These are phyloP conservation scores for Senecio squalidus DNA, from an alignment of 140 eudicot species.

Conservation along the genomic window DNA sequence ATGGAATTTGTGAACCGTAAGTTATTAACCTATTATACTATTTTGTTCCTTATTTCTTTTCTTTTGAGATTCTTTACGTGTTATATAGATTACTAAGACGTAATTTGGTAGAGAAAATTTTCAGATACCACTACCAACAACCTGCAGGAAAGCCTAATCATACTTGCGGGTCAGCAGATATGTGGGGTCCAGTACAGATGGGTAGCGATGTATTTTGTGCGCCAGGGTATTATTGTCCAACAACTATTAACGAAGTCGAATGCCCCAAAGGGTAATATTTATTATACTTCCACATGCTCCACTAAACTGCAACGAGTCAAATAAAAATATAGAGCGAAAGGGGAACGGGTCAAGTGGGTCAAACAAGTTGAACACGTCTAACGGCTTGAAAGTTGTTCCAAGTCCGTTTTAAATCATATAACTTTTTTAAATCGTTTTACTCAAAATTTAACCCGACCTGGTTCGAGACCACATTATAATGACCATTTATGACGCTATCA, in stretches of 20 bases:
- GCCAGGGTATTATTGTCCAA: conserved; percentile 77
- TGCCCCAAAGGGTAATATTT: conserved; percentile 61
- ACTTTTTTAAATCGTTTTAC: not conserved
- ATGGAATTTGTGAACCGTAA: conserved; percentile 86
- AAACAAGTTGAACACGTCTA: not conserved
- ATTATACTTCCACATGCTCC: not conserved
- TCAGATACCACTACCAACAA: conserved; percentile 73
- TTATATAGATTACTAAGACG: conserved; percentile 35
- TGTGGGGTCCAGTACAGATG: conserved; percentile 50
- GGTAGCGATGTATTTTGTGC: conserved; percentile 55
- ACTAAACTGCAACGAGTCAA: not conserved
- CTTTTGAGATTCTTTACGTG: not conserved
- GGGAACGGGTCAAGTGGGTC: not conserved
- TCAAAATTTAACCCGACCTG: not conserved
- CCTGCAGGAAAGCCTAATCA: conserved; percentile 72
- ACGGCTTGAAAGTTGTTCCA: not conserved
- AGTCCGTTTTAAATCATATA: not conserved
- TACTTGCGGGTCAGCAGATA: conserved; percentile 83
- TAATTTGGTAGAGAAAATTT: conserved; percentile 31
- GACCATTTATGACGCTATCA: too few species aligned
- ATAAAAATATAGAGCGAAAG: not conserved
- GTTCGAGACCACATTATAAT: not conserved
- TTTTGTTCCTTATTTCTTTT: not conserved
- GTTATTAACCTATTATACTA: conserved; percentile 34
- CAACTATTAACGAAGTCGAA: conserved; percentile 34